These are phyloP conservation scores for Aphanomyces stellatus DNA, from an alignment of 352 stramenopile genomes.

Conservation along the genomic window DNA sequence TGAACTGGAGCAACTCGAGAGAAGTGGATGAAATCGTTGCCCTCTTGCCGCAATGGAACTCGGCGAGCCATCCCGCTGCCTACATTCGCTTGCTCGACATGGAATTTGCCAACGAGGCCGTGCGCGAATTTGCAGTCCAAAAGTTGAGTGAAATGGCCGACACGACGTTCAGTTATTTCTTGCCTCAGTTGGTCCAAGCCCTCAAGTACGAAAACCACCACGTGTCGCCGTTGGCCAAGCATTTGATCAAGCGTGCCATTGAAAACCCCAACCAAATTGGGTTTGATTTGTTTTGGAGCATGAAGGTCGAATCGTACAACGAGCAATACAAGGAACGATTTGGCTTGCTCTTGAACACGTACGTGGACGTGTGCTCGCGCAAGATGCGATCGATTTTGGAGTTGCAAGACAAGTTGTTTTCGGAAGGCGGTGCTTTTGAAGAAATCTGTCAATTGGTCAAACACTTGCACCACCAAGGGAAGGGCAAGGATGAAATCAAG, in stretches of 20 bases:
- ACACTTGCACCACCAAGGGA: slow-evolving; percentile 21
- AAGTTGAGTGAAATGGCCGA: slow-evolving; percentile 81
- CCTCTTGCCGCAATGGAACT: slow-evolving; percentile 56
- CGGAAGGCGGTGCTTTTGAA: slow-evolving; percentile 66
- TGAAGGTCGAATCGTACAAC: slow-evolving; percentile 85
- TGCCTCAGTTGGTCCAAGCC: slow-evolving; percentile 82
- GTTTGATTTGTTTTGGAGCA: slow-evolving; percentile 85
- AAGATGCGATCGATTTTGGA: slow-evolving; percentile 90
- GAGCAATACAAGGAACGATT: slow-evolving; percentile 72
- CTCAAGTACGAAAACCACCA: slow-evolving; percentile 88
- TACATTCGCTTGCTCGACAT: slow-evolving; percentile 79
- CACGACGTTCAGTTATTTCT: slow-evolving; percentile 83
- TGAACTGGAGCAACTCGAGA: slow-evolving; percentile 72
- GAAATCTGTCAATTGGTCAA: slow-evolving; percentile 68
- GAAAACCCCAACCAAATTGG: slow-evolving; percentile 86
- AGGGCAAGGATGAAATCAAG: slow-evolving; percentile 85
- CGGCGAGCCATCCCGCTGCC: slow-evolving; percentile 59
- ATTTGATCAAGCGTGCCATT: slow-evolving; percentile 81
- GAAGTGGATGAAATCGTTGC: slow-evolving; percentile 65
- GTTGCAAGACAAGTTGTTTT: slow-evolving; percentile 82
- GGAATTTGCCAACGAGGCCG: slow-evolving; percentile 67
- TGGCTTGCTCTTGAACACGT: slow-evolving; percentile 74
- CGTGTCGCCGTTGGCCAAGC: slow-evolving; percentile 56
- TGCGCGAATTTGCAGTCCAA: slow-evolving; percentile 64
- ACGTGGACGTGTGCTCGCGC: slow-evolving; percentile 75